Evolutionary conservation across 2,329 filamentous ascomycete species (phyloP), one percentile per base, ranked within the genome.

Genomic region (Penicillium hordei): DNA sequence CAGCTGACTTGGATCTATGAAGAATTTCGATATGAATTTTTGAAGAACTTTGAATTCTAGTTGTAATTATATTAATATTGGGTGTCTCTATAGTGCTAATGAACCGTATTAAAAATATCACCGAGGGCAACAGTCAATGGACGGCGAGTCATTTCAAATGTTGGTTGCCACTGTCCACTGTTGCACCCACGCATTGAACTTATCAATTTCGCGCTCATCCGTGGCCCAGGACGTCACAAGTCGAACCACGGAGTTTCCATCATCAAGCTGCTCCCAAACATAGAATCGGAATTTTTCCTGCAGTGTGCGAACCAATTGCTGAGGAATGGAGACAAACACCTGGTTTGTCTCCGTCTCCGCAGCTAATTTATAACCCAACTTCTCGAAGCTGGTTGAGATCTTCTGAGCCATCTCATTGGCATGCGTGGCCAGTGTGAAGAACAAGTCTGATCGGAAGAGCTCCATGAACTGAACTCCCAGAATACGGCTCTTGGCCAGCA

Each of bases 191-290:
- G 64, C 65, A 60, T 71, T 71, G 45, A 74, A 67, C 43, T 66
- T 65, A 29, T 80, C 76, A 13, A 82, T 70, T 68, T 80, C 72
- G 17, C 65, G 58, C 3, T 62, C 61, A 15, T 81, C 76, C 4
- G 81, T 82, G 9, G 81, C 80, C 81, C 80, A 82, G 0, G 79
- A 82, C 1, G 81, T 82, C 29, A 82, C 67, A 48, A 82, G 64
- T 9, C 80, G 71, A 4, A 82, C 72, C 4, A 81, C 75, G 0
- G 75, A 75, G 46, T 69, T 64, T 8, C 71, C 72, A 52, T 76
- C 72, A 0, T 74, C 74, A 25, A 70, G 65, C 55, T 75, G 74
- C 38, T 82, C 79, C 81, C 80, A 82, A 0, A 77, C 73, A 59
- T 82, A 81, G 52, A 82, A 82, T 1, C 67, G 63, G 55, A 80